Evolutionary conservation across 176 grass and related monocot genomes (phyloP), one percentile per base, ranked within the genome.

Genomic region (Saccharum spontaneum): DNA sequence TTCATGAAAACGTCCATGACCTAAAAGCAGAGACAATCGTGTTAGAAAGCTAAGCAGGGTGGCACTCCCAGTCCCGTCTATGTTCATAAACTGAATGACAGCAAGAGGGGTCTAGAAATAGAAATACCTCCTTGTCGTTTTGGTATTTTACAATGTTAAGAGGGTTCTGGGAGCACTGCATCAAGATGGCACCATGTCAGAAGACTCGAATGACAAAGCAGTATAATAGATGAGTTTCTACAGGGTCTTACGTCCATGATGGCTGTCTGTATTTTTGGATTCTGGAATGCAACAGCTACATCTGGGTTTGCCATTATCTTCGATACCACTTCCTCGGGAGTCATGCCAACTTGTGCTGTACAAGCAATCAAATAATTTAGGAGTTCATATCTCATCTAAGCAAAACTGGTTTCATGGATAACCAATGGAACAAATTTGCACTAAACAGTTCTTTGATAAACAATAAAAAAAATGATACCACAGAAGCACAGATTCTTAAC

Each of bases 291-390:
- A 28, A 86, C 83, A 76, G 97, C 93, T 71, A 99, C 97, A 24
- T 99, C 97, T 60, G 93, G 97, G 86, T 96, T 99, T 62, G 91
- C 89, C 97, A 99, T 94, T 90, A 99, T 96, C 84, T 96, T 99
- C 14, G 93, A 87, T 75, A 99, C 91, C 37, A 99, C 97, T 85
- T 96, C 94, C 91, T 99, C 89, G 22, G 97, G 97, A 76, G 91
- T 96, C 75, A 99, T 89, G 33, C 97, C 97, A 88, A 99, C 88
- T 92, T 96, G 97, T 0, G 92, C 97, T 99, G 91, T 45, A 78
- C 52, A 86, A 71, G 52, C 34, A 76, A 82, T 65, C 20, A 20
- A 63, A 83, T 6, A 62, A 36, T 8, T 83, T 74, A 17, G 18
- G 18, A 79, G 17, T 62, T 84, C 75, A 69, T 38, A 70, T 70